phyloP scores from a whole-genome alignment of 441 rosid species.

The Pelargonium cotyledonis region DNA sequence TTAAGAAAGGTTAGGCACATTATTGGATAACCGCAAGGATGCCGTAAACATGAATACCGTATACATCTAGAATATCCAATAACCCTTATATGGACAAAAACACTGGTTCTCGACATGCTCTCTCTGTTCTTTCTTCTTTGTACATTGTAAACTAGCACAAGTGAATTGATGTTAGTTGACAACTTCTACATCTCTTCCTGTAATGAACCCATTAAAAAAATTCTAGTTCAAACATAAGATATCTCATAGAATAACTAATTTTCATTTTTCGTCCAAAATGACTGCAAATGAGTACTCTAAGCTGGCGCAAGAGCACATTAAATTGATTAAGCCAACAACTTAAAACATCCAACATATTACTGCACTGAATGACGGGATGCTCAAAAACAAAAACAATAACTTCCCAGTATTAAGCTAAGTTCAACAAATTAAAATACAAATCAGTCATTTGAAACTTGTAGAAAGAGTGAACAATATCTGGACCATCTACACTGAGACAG shows the following conservation, averaged over 20 bases:
- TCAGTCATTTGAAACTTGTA: conserved; percentile 7
- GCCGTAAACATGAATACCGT: not conserved
- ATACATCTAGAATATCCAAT: too few species aligned
- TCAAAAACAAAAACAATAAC: not conserved
- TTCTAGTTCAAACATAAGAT: not conserved
- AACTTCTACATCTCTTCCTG: not conserved
- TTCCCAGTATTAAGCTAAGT: not conserved
- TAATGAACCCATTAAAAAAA: not conserved
- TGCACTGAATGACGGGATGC: not conserved
- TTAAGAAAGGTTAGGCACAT: not conserved
- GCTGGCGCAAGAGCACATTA: not conserved
- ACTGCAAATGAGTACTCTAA: not conserved
- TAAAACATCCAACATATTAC: not conserved
- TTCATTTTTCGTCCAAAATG: not conserved
- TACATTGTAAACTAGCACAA: not conserved
- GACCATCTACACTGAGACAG: not conserved
- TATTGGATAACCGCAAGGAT: not conserved
- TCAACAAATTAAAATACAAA: not conserved
- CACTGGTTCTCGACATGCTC: not conserved
- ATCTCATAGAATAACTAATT: not conserved
- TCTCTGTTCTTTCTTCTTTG: not conserved
- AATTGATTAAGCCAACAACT: not conserved
- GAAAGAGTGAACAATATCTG: conserved; percentile 12
- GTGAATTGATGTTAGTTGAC: not conserved
- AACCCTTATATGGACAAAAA: not conserved